Conservation (phyloP, 371 early-diverging fungal species). For the Rhizopus sp. region DNA sequence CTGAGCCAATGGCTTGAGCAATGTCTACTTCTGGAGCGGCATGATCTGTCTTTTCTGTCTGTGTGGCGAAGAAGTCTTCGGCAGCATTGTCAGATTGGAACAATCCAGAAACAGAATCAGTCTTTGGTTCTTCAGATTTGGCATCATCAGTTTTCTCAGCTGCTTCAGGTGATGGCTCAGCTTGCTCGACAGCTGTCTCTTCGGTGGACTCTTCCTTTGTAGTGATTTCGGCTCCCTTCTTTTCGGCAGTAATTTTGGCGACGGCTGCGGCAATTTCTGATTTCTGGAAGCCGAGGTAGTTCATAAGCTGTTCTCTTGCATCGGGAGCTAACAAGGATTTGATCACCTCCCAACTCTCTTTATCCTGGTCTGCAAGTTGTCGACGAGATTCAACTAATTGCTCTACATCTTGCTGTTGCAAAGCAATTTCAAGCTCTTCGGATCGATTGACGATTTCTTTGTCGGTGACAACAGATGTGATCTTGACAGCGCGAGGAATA, state of each 20-base stretch:
- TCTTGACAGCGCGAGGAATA: constrained; percentile 44
- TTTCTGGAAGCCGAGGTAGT: constrained; percentile 85
- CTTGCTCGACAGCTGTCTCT: constrained; percentile 11
- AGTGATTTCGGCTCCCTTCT: constrained; percentile 2
- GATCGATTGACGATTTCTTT: constrained; percentile 65
- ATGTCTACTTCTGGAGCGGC: constrained; percentile 15
- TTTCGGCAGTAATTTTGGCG: constrained; percentile 35
- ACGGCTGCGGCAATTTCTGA: constrained; percentile 59
- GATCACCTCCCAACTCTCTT: constrained; percentile 85
- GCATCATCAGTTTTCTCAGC: constrained; percentile 6
- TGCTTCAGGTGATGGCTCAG: constrained; percentile 5
- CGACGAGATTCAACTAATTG: constrained; percentile 62
- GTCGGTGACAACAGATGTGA: constrained; percentile 64
- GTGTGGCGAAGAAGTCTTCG: constrained; percentile 33
- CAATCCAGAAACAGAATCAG: constrained; percentile 31
- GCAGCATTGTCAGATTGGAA: constrained; percentile 31
- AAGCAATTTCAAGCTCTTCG: constrained; percentile 62
- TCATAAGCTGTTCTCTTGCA: constrained; percentile 81
- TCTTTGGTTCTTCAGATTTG: constrained; percentile 1
- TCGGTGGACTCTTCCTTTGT: constrained; percentile 23
- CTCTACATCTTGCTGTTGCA: constrained; percentile 56
- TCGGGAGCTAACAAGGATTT: constrained; percentile 77
- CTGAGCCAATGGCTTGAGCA: constrained; percentile 18
- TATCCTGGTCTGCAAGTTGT: constrained; percentile 42
- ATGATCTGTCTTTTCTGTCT: constrained; percentile 11